These are phyloP conservation scores for Edaphochlamys debaryana DNA, from an alignment of 139 green algal species.

Conservation along the genomic window DNA sequence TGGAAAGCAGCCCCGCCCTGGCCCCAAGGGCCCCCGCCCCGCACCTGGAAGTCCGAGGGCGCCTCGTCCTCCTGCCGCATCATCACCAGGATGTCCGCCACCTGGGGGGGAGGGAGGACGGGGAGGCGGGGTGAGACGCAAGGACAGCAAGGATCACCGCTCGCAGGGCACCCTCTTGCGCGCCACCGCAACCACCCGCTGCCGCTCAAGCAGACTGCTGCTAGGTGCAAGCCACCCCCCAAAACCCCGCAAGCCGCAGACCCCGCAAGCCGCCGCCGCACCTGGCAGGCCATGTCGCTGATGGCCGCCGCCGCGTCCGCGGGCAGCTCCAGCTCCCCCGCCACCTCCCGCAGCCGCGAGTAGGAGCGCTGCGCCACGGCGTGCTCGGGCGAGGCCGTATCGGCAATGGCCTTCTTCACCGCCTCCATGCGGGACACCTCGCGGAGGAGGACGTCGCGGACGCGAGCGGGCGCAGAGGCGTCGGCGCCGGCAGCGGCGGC, in stretches of 20 bases:
- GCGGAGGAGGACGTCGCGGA: conserved; percentile 45
- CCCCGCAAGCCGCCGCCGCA: neutral
- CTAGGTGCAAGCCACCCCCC: no score
- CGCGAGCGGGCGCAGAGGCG: conserved; percentile 20
- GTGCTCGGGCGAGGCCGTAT: conserved; percentile 65
- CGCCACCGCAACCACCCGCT: no score
- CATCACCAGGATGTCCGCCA: conserved; percentile 86
- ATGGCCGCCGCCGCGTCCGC: conserved; percentile 40
- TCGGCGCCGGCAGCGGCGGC: neutral
- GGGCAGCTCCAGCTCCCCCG: conserved; percentile 59
- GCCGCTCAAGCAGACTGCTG: no score
- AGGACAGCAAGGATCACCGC: no score
- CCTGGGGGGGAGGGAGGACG: no score
- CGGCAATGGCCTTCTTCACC: conserved; percentile 66
- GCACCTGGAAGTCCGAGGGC: conserved; percentile 78
- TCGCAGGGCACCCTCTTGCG: no score
- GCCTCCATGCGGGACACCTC: conserved; percentile 71
- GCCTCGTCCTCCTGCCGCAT: conserved; percentile 77
- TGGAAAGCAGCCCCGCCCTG: no score
- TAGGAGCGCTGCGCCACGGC: conserved; percentile 71
- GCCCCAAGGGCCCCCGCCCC: no score
- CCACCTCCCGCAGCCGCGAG: conserved; percentile 60
- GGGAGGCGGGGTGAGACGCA: no score
- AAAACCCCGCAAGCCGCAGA: neutral
- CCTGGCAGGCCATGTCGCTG: conserved; percentile 73